Base-by-base conservation (phyloP, 306 rosid species). In the Cucumis hystrix region DNA sequence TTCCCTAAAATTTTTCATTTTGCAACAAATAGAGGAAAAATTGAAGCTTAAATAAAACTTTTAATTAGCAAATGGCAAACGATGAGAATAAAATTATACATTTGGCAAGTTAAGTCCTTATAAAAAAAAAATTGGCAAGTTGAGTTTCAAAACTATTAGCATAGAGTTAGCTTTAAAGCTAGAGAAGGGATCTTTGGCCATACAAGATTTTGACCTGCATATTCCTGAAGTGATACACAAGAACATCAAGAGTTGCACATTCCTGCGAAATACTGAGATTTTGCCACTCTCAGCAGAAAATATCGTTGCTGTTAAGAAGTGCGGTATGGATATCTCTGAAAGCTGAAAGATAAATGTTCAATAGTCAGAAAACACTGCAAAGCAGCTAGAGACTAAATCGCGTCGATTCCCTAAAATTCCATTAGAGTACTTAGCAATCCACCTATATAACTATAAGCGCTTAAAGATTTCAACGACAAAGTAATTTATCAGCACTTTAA, bases 171-270 rank as follows among this genome's bases (percentile, higher is more conserved):
- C 58, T 23, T 49, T 39, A 47, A 70, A 13, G 55, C 76, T 23
- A 70, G 91, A 87, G 91, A 83, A 77, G 85, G 76, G 76, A 70
- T 70, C 76, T 80, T 78, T 54, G 93, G 86, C 93, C 97, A 90
- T 95, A 92, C 98, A 92, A 95, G 97, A 92, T 90, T 86, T 90
- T 88, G 93, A 95, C 98, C 98, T 92, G 98, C 93, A 92, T 83
- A 95, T 89, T 92, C 97, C 98, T 16, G 98, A 89, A 74, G 79
- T 83, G 61, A 87, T 40, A 82, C 97, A 95, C 45, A 95, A 59
- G 56, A 86, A 70, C 87, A 90, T 84, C 92, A 95, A 82, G 57
- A 92, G 77, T 49, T 80, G 87, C 84, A 95, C 97, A 80, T 95
- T 95, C 81, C 89, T 80, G 23, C 77, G 91, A 75, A 95, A 92